Evolutionary conservation across 495 filamentous ascomycete genomes (phyloP).

Genomic region (Talaromyces liani): DNA sequence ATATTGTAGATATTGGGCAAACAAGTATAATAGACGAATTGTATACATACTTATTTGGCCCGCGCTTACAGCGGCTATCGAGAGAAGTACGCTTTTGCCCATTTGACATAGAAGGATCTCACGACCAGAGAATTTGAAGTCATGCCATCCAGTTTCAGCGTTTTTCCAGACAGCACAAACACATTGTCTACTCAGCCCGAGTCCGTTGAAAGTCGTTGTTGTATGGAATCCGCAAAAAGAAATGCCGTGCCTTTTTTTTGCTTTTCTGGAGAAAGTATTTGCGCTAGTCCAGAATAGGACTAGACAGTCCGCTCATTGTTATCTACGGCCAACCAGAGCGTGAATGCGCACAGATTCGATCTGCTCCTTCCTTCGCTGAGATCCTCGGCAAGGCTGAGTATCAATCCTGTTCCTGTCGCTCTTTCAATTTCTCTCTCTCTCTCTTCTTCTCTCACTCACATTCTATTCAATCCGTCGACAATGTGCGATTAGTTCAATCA

Average conservation of each 20-base stretch:
- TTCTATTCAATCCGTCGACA: not conserved
- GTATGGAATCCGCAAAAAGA: not conserved
- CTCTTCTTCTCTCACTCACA: not conserved
- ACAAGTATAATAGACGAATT: not conserved
- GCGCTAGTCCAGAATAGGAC: not conserved
- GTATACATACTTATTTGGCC: not conserved
- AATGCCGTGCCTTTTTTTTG: not conserved
- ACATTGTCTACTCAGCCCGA: not conserved
- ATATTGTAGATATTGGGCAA: not conserved
- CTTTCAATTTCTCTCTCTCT: not conserved
- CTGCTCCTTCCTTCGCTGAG: not conserved
- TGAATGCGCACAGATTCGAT: not conserved
- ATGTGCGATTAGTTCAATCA: not conserved
- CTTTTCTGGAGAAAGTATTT: not conserved
- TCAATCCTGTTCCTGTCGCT: not conserved
- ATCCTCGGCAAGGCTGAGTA: not conserved
- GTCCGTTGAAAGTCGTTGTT: not conserved
- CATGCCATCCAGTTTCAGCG: not conserved
- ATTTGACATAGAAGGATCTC: not conserved
- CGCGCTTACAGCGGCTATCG: not conserved
- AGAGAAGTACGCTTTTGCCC: not conserved
- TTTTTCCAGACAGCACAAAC: not conserved
- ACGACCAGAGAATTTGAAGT: not conserved
- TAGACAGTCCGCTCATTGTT: not conserved
- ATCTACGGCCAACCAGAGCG: constrained; percentile 6